Conservation (phyloP, 2,329 filamentous ascomycete species). For the Alternaria postmessia region DNA sequence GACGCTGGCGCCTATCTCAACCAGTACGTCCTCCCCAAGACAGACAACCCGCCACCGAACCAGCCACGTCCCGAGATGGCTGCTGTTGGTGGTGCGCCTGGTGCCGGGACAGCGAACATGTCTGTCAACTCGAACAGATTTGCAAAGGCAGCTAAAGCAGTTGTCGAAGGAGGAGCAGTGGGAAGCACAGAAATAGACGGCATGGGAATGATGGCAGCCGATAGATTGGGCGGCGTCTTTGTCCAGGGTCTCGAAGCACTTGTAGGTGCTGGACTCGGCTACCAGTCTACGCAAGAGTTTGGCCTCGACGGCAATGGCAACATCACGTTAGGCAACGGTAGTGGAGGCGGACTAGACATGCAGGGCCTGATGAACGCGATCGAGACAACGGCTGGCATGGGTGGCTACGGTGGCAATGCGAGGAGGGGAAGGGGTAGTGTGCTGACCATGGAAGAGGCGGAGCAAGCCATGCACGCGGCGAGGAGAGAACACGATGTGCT, state of each 20-base stretch:
- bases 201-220: constrained; percentile 45
- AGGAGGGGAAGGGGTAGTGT: constrained; percentile 37
- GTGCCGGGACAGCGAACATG: constrained; percentile 40
- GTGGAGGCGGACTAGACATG: constrained; percentile 28
- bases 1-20: constrained; percentile 47
- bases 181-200: constrained; percentile 44
- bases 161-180: constrained; percentile 44
- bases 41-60: constrained; percentile 44
- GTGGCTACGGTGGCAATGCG: constrained; percentile 3
- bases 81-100: constrained; percentile 46
- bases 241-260: constrained; percentile 48
- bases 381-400: constrained; percentile 8
- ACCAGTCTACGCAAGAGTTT: constrained; percentile 33
- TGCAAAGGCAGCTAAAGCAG: constrained; percentile 45
- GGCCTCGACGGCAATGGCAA: constrained; percentile 35
- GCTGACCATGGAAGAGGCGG: constrained; percentile 47
- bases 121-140: constrained; percentile 43
- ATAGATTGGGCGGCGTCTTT: constrained; percentile 45
- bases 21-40: constrained; percentile 48
- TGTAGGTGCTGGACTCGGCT: constrained; percentile 42
- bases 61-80: constrained; percentile 47
- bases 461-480: constrained; percentile 45
- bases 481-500: constrained; percentile 48
- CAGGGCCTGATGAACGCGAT: constrained; percentile 35
- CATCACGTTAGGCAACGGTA: constrained; percentile 21